Evolutionary conservation across 108 stramenopile genomes (phyloP), one percentile per base, ranked within the genome.

Genomic region (Epithemia pelagica): DNA sequence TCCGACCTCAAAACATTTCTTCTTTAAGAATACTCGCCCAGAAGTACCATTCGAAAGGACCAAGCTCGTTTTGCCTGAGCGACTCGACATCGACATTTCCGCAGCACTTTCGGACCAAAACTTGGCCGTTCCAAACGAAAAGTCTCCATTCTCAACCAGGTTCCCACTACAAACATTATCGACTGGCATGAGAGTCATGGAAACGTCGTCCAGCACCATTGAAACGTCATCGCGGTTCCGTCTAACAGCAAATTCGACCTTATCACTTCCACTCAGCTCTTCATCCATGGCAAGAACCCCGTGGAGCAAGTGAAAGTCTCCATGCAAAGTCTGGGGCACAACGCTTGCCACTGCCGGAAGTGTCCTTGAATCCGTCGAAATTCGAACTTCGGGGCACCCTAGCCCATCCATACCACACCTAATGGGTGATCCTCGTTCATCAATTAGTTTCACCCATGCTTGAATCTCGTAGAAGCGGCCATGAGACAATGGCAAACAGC

Each of bases 191-290:
- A 62, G 32, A 3, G 30, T 31, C 62, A 62, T 62, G n/a, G 62
- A 62, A 7, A 62, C 62, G 32, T 62, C 62, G 31, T 62, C 62
- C 2, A 62, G 25, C 21, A 32, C 19, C 62, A 62, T 62, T 31
- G 32, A 32, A 21, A 62, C 1, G n/a, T 33, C 46, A 20, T 31
- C 46, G 22, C 33, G 23, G 20, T 37, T 32, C 1, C 62, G 2
- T 20, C 32, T 32, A 32, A 62, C 62, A 62, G 30, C 26, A 5
- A 62, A 62, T 18, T 37, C 22, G 20, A 33, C 32, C 26, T 32
- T 32, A 32, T 33, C 32, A 21, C 62, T 46, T 46, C 15, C 37
- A 46, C 10, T 15, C 37, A 15, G 5, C 10, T 46, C 37, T 46
- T 46, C 10, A 15, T 46, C 37, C 10, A 46, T 15, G 10, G 15